Conservation (phyloP, 371 early-diverging fungal genomes). For the Syncephalastrum racemosum region DNA sequence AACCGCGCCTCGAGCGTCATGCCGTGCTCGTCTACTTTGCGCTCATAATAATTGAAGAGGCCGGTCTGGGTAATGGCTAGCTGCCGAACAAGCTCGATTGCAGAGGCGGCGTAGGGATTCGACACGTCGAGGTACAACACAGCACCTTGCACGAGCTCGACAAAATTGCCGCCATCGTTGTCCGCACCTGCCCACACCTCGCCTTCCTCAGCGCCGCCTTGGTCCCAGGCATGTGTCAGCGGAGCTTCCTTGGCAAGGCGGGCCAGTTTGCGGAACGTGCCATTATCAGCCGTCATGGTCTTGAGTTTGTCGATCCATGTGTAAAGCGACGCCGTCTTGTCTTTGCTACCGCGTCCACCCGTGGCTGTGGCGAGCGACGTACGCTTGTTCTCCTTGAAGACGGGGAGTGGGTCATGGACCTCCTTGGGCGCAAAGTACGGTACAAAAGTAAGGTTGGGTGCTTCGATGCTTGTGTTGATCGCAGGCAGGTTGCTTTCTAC, state of each 20-base stretch:
- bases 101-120: constrained; percentile 5
- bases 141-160: constrained; percentile 34
- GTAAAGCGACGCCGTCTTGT: constrained; percentile 30
- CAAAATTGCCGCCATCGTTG: constrained; percentile 47
- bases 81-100: constrained; percentile 41
- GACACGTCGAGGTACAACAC: constrained; percentile 18
- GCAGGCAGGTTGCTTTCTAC: neutral
- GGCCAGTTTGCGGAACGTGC: constrained; percentile 35
- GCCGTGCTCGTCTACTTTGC: constrained; percentile 33
- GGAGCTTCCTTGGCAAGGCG: constrained; percentile 42
- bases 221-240: constrained; percentile 42
- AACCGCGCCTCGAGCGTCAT: constrained; percentile 38
- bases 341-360: constrained; percentile 23
- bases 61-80: constrained; percentile 41
- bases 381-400: constrained; percentile 18
- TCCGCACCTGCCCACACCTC: constrained; percentile 45
- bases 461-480: constrained; percentile 1
- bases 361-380: neutral
- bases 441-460: constrained; percentile 5
- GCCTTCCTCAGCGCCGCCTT: constrained; percentile 40
- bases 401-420: constrained; percentile 7
- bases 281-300: constrained; percentile 16
- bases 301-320: constrained; percentile 38
- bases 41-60: constrained; percentile 39
- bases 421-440: constrained; percentile 19